Percentiles rank a stretch among this genome's conserved stretches.
Conservation (phyloP, 805 yeast species). For the Torulaspora quercuum region DNA sequence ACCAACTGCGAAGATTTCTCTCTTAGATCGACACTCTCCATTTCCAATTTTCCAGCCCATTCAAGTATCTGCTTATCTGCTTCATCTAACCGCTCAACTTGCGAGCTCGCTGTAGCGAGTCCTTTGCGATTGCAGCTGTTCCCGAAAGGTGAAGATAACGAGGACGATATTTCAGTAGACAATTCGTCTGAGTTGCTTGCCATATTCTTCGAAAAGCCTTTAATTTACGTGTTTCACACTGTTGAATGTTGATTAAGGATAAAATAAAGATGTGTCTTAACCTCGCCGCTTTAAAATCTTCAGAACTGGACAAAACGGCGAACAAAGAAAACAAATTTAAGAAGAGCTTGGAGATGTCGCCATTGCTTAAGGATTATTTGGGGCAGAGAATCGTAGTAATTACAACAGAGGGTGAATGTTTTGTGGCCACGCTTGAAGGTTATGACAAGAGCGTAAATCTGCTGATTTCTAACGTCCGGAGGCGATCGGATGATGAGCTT, state of each 20-base stretch:
- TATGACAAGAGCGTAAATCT: conserved; percentile 64
- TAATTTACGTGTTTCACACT: too few relatives aligned
- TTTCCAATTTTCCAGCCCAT: conserved; percentile 52
- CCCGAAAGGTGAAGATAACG: conserved; percentile 15
- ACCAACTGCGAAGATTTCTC: conserved; percentile 29
- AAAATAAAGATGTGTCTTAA: not conserved
- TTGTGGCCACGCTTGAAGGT: conserved; percentile 51
- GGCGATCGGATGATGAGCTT: conserved; percentile 42
- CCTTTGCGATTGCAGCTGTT: conserved; percentile 6
- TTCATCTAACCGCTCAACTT: conserved; percentile 23
- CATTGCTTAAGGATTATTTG: conserved; percentile 32
- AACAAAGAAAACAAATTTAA: not conserved
- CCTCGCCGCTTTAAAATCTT: conserved; percentile 3
- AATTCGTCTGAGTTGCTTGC: conserved; percentile 9
- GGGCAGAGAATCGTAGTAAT: conserved; percentile 51
- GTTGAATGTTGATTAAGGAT: too few relatives aligned
- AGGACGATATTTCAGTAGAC: conserved; percentile 16
- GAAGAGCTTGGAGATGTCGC: conserved; percentile 30
- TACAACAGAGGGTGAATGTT: conserved; percentile 54
- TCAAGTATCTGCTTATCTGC: conserved; percentile 38
- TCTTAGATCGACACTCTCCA: conserved; percentile 46
- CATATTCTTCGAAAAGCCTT: conserved; percentile 1
- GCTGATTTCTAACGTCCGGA: conserved; percentile 49
- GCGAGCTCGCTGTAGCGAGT: conserved; percentile 7
- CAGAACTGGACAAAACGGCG: not conserved